phyloP scores from a whole-genome alignment of 352 stramenopile species.

The Elongisporangium anandrum region DNA sequence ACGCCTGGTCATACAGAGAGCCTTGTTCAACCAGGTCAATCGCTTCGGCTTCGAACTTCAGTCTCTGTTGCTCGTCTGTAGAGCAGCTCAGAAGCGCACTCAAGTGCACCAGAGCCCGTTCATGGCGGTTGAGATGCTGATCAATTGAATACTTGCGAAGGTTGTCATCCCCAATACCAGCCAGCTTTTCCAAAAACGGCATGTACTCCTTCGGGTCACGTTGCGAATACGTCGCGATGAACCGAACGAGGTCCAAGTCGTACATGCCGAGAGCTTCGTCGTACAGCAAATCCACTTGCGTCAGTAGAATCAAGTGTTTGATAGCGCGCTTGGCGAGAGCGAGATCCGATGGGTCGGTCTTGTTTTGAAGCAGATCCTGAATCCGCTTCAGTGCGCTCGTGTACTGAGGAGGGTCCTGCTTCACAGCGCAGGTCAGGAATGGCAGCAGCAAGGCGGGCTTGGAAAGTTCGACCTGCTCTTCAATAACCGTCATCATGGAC shows the following conservation, averaged over 20 bases:
- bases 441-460: constrained; percentile 45
- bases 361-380: constrained; percentile 20
- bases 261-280: constrained; percentile 65
- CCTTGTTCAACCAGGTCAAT: constrained; percentile 38
- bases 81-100: constrained; percentile 15
- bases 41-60: constrained; percentile 24
- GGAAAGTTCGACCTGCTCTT: constrained; percentile 8
- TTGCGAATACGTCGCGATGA: constrained; percentile 57
- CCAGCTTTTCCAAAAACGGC: constrained; percentile 53
- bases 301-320: constrained; percentile 73
- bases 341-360: constrained; percentile 1
- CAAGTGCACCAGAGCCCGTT: constrained; percentile 43
- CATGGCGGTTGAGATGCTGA: constrained; percentile 34
- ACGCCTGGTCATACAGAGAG: constrained; percentile 44
- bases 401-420: constrained; percentile 57
- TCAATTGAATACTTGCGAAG: constrained; percentile 64
- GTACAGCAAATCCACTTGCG: constrained; percentile 61
- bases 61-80: constrained; percentile 6
- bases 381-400: constrained; percentile 32
- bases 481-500: constrained; percentile 33
- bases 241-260: constrained; percentile 56
- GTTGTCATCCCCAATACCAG: constrained; percentile 23
- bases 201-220: constrained; percentile 71
- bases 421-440: constrained; percentile 59
- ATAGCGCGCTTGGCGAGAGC: constrained; percentile 40